Evolutionary conservation across 2,329 filamentous ascomycete species (phyloP).

Genomic region (Penicillium capsulatum): DNA sequence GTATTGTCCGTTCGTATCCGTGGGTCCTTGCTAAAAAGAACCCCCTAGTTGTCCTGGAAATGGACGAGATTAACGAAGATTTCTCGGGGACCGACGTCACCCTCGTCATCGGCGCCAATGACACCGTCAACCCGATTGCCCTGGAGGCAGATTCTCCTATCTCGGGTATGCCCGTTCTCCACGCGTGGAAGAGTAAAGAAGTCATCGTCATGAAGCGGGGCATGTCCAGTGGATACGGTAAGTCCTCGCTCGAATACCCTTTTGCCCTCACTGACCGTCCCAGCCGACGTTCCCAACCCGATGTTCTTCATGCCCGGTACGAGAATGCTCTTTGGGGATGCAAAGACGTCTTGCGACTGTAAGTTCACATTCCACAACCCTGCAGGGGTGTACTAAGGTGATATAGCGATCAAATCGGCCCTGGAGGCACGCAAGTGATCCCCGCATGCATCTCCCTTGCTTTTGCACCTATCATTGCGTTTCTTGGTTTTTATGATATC

Average conservation of each 20-base stretch:
- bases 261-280: slow-evolving; percentile 7
- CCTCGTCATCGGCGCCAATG: slow-evolving; percentile 85
- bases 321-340: slow-evolving; percentile 89
- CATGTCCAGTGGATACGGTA: slow-evolving; percentile 81
- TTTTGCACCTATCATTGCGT: not conserved
- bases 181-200: slow-evolving; percentile 92
- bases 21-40: slow-evolving; percentile 15
- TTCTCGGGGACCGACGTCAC: slow-evolving; percentile 81
- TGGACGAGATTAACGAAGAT: slow-evolving; percentile 95
- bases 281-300: slow-evolving; percentile 83
- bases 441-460: not conserved
- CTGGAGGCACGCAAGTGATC: slow-evolving; percentile 31
- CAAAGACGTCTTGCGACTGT: slow-evolving; percentile 78
- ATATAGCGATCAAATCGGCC: slow-evolving; percentile 44
- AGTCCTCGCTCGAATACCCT: slow-evolving; percentile 28
- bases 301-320: slow-evolving; percentile 91
- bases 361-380: slow-evolving; percentile 26
- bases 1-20: slow-evolving; percentile 12
- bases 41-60: slow-evolving; percentile 69
- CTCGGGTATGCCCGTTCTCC: slow-evolving; percentile 86
- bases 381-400: slow-evolving; percentile 1
- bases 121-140: slow-evolving; percentile 87
- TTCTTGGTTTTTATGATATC: not conserved
- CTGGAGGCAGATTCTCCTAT: slow-evolving; percentile 78
- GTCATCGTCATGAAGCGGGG: slow-evolving; percentile 91